Evolutionary conservation across 352 stramenopile genomes (phyloP), one percentile per base, ranked within the genome.

Genomic region (Pilasporangium apinafurcum): DNA sequence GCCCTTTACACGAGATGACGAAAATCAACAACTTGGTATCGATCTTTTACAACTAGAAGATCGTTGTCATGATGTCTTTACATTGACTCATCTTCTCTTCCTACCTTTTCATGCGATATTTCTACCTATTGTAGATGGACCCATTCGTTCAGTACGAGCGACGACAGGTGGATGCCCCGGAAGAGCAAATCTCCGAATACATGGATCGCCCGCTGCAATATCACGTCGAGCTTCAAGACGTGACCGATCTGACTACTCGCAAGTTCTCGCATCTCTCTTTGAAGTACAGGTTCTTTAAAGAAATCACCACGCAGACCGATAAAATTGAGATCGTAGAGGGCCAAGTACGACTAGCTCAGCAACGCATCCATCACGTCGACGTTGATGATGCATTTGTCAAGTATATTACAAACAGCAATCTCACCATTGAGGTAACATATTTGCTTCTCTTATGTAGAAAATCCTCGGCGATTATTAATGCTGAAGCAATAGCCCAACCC

Each of bases 181-280:
- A 85, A 41, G 57, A 85, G 42, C 68, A 81, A 37, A 44, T 81
- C 29, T 51, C 59, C 32, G 68, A 80, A 32, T 72, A 54, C 26
- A 68, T 83, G 56, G 71, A 82, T 32, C 62, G 60, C 47, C 52
- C 55, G 6, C 47, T 84, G 18, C 64, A 77, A 47, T 84, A 72
- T 25, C 57, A 52, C 10, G 43, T 84, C 13, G 43, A 53, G 14
- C 44, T 84, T 8, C 37, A 40, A 7, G 30, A 21, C 6, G 43
- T 75, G 30, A 37, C 24, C 1, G 48, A 47, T 0, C 47, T 85
- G n/a, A 28, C 14, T 7, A 48, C 51, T 8, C 64, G 43, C 32
- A 68, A 65, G 20, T 62, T 72, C 45, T 60, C 66, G 33, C 56
- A 58, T 20, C 12, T 82, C 7, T 63, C 46, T n/a, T 36, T 75